Base-by-base conservation (phyloP, 371 early-diverging fungal genomes). In the Sanchytrium tribonematis region DNA sequence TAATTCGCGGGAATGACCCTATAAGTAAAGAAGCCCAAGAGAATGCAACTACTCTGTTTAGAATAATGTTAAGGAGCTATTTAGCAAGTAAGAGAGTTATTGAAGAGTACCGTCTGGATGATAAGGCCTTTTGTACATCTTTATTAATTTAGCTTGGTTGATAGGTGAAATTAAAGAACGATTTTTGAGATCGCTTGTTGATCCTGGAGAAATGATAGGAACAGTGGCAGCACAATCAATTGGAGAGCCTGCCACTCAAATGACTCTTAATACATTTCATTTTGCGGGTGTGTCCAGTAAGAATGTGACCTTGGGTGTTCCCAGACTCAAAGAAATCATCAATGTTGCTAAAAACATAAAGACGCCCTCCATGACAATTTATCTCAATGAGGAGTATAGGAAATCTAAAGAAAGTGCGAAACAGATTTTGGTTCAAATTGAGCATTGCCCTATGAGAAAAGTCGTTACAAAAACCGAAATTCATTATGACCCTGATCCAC, bases 231-330 rank as follows among this genome's bases (percentile, higher is more conserved):
- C 98, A 17, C 98, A 99, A 79, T 93, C 94, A 66, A 97, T 99
- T 80, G 99, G 99, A 78, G 98, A 99, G 78, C 99, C 99, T 68
- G 98, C 99, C 28, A 99, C 99, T 27, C 98, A 99, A 76, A 99
- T 99, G 99, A 99, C 99, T 29, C 79, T 99, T 71, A 99, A 99
- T 78, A 98, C 98, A 69, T 98, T 99, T 90, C 98, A 98, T 81
- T 88, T 86, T 79, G 99, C 99, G 72, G 99, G 99, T 86, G 97
- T 99, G 68, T 85, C 91, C 32, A 87, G 87, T 73, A 92, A 93
- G 80, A 95, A 93, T 75, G 96, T 97, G 17, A 98, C 97, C 1
- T 85, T 90, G 71, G 99, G 99, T 83, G 98, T 99, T 29, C 99
- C 99, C 31, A 90, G 99, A 78, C 81, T 99, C 72, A 98, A 97